Base-by-base conservation (phyloP, 208 protist species). In the Angomonas desouzai region DNA sequence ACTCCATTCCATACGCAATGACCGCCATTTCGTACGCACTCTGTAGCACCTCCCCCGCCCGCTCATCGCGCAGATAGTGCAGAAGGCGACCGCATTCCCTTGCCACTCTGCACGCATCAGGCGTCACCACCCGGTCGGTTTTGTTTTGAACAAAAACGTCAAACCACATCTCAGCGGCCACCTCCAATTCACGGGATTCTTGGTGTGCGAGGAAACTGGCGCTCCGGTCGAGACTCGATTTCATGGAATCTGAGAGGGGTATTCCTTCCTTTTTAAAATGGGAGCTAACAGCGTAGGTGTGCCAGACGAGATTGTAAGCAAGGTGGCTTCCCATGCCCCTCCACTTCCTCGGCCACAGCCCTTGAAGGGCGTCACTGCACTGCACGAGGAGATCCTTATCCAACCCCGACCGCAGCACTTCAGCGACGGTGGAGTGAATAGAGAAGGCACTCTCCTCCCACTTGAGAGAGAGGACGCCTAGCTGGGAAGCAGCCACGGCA, bases 341-440 rank as follows among this genome's bases (percentile, higher is more conserved):
- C 84, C 81, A 91, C 3, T 85, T 78, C 30, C 83, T 85, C 58
- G 89, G 89, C 85, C 86, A 96, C 59, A 92, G 40, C 2, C 55
- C 45, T 6, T 68, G 40, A 16, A 95, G 60, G 0, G 62, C 66
- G 7, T 66, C 64, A 3, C 83, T 70, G 9, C 79, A 66, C 18
- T 43, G 55, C 23, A 30, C 33, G 47, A 91, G 51, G 6, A 57
- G 33, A 1, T 22, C 29, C n/a, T 30, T 23, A 16, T 55, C 49
- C 11, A 51, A 27, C 3, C 48, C 34, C 0, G 25, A 55, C 2
- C 74, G 79, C 66, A 89, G 72, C 22, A 74, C 66, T 32, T 65
- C 43, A 1, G 79, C 83, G 27, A 89, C 61, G 13, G 72, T 67
- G 10, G 78, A 72, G 48, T 94, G 89, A n/a, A 92, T 71, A 0